Base-by-base conservation (phyloP, 768 basidiomycete species). In the Crepidotus variabilis region DNA sequence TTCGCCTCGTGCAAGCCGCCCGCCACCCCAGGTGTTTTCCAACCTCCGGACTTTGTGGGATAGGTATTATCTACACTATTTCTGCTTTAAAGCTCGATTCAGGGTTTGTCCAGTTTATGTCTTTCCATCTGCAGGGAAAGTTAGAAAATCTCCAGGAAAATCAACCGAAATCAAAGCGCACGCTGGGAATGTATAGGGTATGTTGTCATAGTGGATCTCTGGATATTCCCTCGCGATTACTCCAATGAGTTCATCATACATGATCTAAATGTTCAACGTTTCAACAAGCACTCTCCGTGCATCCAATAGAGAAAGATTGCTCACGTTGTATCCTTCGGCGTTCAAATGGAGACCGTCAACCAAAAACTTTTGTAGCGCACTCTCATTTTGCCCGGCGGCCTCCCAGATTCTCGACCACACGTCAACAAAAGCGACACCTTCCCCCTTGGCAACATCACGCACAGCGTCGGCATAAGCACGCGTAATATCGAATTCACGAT, bases 291-390 rank as follows among this genome's bases (percentile, higher is more conserved):
- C 3, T 28, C 43, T 45, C 28, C 22, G n/a, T n/a, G n/a, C n/a
- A n/a, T n/a, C n/a, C n/a, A n/a, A n/a, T n/a, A n/a, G n/a, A n/a
- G n/a, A n/a, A n/a, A 9, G 43, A 49, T 21, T 39, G 66, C 84
- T 64, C 63, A 91, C 90, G 68, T 78, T 67, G 63, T 94, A 94
- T 21, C 92, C 94, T 1, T 71, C 78, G n/a, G 69, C 75, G 52
- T 81, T 92, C 63, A 93, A 71, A 70, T 97, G 94, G 51, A 97
- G 71, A 1, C 94, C 94, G 66, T 97, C 94, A 43, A 65, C 70
- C 52, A 91, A 68, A 64, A 78, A 88, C 46, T 63, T 71, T 23
- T 71, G 74, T 50, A 91, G 71, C 1, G 72, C 73, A 24, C 70
- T 68, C 66, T 87, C 84, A 6, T 82, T 73, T 59, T 80, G 71